Conservation (phyloP, 768 basidiomycete species). For the Amanita muscaria region DNA sequence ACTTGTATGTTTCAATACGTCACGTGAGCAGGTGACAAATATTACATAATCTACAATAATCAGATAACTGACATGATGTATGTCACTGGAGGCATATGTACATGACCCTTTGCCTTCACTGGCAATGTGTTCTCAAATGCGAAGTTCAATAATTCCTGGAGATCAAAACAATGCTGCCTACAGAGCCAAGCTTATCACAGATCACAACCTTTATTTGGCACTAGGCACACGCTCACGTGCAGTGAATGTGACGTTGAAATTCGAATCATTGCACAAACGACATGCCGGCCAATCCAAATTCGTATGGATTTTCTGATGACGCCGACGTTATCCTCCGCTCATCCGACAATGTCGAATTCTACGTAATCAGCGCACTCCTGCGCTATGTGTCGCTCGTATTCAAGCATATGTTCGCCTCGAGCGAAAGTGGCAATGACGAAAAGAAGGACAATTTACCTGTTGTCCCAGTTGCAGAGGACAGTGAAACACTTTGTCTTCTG, state of each 20-base stretch:
- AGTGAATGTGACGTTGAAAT: neutral
- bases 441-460: constrained; percentile 4
- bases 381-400: neutral
- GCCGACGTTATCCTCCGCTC: constrained; percentile 1
- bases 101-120: too few species aligned
- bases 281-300: neutral
- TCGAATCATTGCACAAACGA: neutral
- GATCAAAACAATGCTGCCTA: too few species aligned
- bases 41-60: too few species aligned
- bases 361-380: neutral
- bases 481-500: constrained; percentile 5
- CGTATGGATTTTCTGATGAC: neutral
- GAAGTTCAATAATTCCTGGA: too few species aligned
- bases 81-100: too few species aligned
- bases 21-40: too few species aligned
- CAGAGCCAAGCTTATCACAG: too few species aligned
- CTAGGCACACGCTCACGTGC: neutral
- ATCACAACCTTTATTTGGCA: too few species aligned
- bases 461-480: constrained; percentile 12
- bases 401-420: neutral
- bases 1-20: too few species aligned
- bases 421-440: neutral
- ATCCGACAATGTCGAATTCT: constrained; percentile 12
- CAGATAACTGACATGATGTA: too few species aligned
- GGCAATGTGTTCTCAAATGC: too few species aligned